Evolutionary conservation across 164 flowering plant genomes (phyloP), one percentile per base, ranked within the genome.

Genomic region (Berberis vulgaris): DNA sequence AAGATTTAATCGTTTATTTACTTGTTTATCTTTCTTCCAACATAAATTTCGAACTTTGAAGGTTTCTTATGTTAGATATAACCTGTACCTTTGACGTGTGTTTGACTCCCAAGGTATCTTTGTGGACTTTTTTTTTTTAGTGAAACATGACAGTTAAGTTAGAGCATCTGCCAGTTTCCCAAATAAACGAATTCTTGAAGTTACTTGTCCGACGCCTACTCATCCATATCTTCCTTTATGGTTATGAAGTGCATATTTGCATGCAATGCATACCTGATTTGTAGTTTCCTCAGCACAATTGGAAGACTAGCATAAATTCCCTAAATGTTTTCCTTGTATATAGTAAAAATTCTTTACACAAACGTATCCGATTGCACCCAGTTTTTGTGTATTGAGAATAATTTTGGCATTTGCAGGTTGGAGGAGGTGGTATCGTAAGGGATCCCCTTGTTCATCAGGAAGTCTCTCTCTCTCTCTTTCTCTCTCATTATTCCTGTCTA

Each of bases 371-470:
- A 2, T 47, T 7, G 50, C 50, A 6, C 7, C 7, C 7, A 7
- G 7, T 47, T 26, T 1, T 11, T 52, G 13, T 26, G 10, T 1
- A 52, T 1, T 66, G 9, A 39, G 40, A 12, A 12, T 69, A 55
- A 66, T 39, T 41, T 44, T 45, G 66, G 49, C 50, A 41, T 53
- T 68, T 69, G 57, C 77, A 94, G 98, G 98, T 94, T 13, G 97
- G 98, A 67, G 72, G 81, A 40, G 98, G 98, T 43, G 97, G 98
- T 45, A 87, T 94, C 61, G 96, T 94, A 62, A 83, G 84, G 73
- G 98, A 94, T 85, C 93, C 97, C 43, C 66, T 67, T 43, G 96
- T 94, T 68, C 98, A 94, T 78, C 79, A 91, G 73, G 97, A 90
- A 85, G 98, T 91, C 74, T 43, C 73, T 38, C 43, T 61, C 41